Evolutionary conservation across 441 rosid genomes (phyloP).

Genomic region (Syzygium malaccense): DNA sequence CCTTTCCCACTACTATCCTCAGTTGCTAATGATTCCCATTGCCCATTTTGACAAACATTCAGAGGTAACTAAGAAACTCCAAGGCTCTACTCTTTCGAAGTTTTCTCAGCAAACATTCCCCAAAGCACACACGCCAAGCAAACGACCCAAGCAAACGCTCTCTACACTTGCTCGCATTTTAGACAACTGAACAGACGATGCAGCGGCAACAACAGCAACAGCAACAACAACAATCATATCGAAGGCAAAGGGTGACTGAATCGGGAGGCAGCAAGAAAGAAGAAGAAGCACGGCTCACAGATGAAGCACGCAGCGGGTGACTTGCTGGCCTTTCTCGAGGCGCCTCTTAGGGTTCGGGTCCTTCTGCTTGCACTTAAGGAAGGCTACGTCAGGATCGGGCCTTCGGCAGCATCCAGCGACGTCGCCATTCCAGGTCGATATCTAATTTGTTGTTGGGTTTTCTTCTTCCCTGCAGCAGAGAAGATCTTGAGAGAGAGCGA

Average conservation of each 20-base stretch:
- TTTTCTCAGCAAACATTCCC: background rate
- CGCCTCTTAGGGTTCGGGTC: constrained; percentile 97
- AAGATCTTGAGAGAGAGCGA: background rate
- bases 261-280: background rate
- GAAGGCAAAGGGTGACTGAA: rapidly evolving
- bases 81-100: background rate
- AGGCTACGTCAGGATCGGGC: constrained; percentile 88
- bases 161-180: background rate
- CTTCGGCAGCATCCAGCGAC: constrained; percentile 58
- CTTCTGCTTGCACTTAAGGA: constrained; percentile 91
- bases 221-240: background rate
- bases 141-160: background rate
- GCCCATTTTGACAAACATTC: background rate
- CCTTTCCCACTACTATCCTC: background rate
- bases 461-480: background rate
- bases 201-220: background rate
- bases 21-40: background rate
- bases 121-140: background rate
- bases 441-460: background rate
- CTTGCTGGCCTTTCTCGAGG: constrained; percentile 87
- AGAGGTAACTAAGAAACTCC: background rate
- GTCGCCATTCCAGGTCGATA: constrained; percentile 40
- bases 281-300: constrained; percentile 34
- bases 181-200: background rate
- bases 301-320: constrained; percentile 89